Conservation (phyloP, 202 grass and related monocot species). For the Carex sylvatica region DNA sequence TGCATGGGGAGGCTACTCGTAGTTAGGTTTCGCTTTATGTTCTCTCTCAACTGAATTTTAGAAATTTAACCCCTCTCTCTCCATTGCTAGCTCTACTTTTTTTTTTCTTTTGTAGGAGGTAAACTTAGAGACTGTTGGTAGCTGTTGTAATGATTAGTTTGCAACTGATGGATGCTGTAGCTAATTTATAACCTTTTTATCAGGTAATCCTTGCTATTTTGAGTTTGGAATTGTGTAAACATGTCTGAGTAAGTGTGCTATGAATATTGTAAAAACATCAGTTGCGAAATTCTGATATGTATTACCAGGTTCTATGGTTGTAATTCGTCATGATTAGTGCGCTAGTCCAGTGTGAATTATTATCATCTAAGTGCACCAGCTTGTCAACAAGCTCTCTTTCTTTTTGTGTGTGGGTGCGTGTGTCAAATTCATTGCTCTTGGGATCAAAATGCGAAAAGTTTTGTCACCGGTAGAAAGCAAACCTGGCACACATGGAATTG, state of each 20-base stretch:
- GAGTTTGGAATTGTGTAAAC: not conserved
- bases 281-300: not conserved
- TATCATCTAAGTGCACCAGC: not conserved
- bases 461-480: not conserved
- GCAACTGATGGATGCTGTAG: not conserved
- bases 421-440: not conserved
- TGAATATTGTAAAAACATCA: not conserved
- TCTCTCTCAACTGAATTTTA: not conserved
- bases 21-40: slow-evolving; percentile 7
- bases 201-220: not conserved
- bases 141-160: not conserved
- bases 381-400: not conserved
- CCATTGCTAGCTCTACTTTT: not conserved
- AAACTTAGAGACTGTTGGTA: slow-evolving; percentile 15
- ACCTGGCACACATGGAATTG: slow-evolving; percentile 13
- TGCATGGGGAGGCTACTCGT: not conserved
- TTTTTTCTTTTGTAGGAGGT: not conserved
- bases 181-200: not conserved
- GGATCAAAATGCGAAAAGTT: not conserved
- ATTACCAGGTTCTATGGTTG: not conserved
- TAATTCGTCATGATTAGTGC: not conserved
- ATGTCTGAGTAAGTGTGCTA: not conserved
- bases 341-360: not conserved
- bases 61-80: not conserved
- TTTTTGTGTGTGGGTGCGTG: not conserved